Conservation (phyloP, 345 rosid species). For the Microcos paniculata region DNA sequence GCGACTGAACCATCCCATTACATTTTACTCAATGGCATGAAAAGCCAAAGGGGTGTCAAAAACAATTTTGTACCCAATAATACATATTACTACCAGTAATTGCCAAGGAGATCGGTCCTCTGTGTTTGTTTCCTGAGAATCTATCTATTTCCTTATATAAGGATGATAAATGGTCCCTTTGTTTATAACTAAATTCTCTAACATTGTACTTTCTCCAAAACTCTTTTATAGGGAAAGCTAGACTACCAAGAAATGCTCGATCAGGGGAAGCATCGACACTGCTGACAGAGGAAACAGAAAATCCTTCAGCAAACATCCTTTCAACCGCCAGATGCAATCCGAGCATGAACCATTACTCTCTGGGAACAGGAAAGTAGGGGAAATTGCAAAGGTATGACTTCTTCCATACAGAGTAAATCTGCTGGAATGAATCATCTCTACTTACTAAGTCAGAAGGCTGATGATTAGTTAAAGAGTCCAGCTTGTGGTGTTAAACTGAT, state of each 20-base stretch:
- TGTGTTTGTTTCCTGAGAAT: no score
- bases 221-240: neutral
- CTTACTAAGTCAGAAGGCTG: slow-evolving; percentile 8
- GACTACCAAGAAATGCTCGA: slow-evolving; percentile 4
- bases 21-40: no score
- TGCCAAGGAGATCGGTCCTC: no score
- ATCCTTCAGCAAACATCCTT: neutral
- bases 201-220: neutral
- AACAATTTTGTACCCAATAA: no score
- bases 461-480: neutral
- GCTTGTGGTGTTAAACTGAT: slow-evolving; percentile 9
- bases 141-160: no score
- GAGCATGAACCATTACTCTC: neutral
- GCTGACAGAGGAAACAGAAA: neutral
- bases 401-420: neutral
- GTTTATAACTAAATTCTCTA: neutral
- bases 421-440: neutral
- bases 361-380: neutral
- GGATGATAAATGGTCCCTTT: no score
- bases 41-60: no score
- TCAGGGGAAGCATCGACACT: neutral
- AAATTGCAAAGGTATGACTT: neutral
- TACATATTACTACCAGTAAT: no score
- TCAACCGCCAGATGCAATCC: neutral
- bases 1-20: no score